phyloP scores from a whole-genome alignment of 2,329 filamentous ascomycete species.

The Hirsutella rhossiliensis region DNA sequence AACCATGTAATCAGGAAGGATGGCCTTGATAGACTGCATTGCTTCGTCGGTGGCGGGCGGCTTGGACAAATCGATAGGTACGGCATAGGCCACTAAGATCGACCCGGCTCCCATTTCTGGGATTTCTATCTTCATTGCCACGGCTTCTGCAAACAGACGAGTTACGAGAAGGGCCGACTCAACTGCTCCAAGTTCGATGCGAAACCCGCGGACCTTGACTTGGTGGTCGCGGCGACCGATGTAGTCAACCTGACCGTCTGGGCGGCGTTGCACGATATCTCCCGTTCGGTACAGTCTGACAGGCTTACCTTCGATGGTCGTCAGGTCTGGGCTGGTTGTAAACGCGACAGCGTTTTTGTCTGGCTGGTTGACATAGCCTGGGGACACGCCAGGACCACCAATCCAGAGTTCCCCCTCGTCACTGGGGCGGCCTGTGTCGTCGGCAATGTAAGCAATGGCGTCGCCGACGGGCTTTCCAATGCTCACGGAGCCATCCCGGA shows the following conservation, averaged over 20 bases:
- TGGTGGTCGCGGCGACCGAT: slow-evolving; percentile 12
- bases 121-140: not conserved
- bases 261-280: slow-evolving; percentile 7
- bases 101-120: not conserved
- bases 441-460: not conserved
- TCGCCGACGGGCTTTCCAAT: not conserved
- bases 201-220: slow-evolving; percentile 13
- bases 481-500: not conserved
- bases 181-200: slow-evolving; percentile 11
- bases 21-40: not conserved
- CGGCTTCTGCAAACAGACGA: not conserved
- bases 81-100: slow-evolving; percentile 1
- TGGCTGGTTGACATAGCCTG: not conserved
- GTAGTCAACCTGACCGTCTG: slow-evolving; percentile 11
- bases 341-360: not conserved
- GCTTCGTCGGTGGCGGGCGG: not conserved
- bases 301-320: not conserved
- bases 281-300: slow-evolving; percentile 10
- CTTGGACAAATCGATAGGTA: not conserved
- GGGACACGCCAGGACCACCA: not conserved
- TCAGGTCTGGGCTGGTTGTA: not conserved
- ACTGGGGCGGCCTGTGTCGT: not conserved
- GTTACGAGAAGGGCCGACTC: slow-evolving; percentile 3
- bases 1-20: slow-evolving; percentile 1
- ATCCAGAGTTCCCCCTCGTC: slow-evolving; percentile 3